Evolutionary conservation across 108 stramenopile genomes (phyloP).

Genomic region (Schizochytrium sp.): DNA sequence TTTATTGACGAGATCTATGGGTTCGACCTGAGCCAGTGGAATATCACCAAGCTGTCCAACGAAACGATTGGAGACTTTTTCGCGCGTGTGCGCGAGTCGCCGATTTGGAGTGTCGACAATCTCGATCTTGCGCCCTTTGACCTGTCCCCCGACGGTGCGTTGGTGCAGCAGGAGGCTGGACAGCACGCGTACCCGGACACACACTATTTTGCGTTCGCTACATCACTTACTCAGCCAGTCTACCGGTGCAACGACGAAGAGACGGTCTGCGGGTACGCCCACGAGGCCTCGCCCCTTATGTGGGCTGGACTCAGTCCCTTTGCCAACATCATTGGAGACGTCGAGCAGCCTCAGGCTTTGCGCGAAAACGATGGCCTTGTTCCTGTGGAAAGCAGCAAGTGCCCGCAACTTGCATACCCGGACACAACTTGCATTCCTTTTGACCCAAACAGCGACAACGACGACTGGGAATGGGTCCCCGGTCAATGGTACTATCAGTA

Average conservation of each 20-base stretch:
- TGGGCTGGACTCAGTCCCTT: background rate
- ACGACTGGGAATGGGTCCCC: background rate
- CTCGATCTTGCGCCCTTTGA: background rate
- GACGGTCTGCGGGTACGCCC: background rate
- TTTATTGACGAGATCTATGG: background rate
- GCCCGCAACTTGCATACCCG: background rate
- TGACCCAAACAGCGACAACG: background rate
- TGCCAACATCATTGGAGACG: background rate
- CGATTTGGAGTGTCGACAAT: background rate
- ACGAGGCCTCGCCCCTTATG: background rate
- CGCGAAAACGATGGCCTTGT: background rate
- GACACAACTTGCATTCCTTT: background rate
- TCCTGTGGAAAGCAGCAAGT: background rate
- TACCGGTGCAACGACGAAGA: background rate
- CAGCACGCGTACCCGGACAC: background rate
- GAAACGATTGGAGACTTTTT: background rate
- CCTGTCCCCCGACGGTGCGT: background rate
- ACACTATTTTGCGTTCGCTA: background rate
- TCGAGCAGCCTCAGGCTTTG: background rate
- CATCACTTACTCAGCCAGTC: background rate
- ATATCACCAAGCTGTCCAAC: background rate
- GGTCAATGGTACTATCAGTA: background rate
- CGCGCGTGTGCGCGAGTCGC: background rate
- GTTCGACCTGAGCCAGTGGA: background rate
- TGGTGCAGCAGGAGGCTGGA: background rate